Percentiles rank a stretch among this genome's conserved stretches.
Conservation (phyloP, 257 asterid species). For the Echites panduratus region DNA sequence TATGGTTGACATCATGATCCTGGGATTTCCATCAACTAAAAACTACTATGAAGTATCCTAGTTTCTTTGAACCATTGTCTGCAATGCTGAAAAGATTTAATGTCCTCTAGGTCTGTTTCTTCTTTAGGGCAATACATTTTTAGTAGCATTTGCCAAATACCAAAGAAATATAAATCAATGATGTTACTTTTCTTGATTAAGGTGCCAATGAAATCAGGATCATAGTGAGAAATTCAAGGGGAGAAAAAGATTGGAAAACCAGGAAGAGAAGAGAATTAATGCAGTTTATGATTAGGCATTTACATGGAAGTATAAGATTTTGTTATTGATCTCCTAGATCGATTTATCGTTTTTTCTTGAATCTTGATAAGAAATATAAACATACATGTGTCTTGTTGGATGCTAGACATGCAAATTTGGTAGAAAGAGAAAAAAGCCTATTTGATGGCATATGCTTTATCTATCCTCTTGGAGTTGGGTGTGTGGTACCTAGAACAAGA, state of each 20-base stretch:
- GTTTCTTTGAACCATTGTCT: background rate
- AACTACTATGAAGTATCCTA: background rate
- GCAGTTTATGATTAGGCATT: background rate
- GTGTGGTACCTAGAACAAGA: background rate
- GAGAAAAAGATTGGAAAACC: background rate
- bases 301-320: background rate
- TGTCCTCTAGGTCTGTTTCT: background rate
- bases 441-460: background rate
- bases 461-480: background rate
- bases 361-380: background rate
- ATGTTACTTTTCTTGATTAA: background rate
- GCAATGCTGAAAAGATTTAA: too few relatives aligned
- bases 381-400: background rate
- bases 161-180: background rate
- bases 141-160: background rate
- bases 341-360: background rate
- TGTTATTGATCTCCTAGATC: background rate
- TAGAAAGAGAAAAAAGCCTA: background rate
- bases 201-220: background rate
- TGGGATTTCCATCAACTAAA: background rate
- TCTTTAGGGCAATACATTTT: background rate
- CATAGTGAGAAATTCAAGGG: background rate
- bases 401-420: background rate
- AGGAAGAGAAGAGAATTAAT: background rate
- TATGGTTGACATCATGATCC: background rate